phyloP scores from a whole-genome alignment of 2,329 filamentous ascomycete genomes.

The Tolypocladium sp. region DNA sequence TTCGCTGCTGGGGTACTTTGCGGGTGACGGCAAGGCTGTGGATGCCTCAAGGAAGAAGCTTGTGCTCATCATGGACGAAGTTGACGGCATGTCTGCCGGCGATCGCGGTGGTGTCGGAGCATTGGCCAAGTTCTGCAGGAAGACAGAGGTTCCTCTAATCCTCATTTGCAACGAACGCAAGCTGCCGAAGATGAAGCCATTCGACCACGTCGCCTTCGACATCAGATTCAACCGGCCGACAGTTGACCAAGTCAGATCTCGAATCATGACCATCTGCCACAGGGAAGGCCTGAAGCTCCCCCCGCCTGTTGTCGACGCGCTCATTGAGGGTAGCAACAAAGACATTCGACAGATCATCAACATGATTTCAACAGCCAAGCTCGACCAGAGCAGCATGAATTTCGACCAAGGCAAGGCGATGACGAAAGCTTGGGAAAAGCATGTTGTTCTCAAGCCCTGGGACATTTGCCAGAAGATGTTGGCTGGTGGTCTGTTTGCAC shows the following conservation, averaged over 20 bases:
- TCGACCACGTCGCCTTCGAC: slow-evolving; percentile 78
- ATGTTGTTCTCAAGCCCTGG: slow-evolving; percentile 94
- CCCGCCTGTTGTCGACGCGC: slow-evolving; percentile 72
- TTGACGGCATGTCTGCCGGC: slow-evolving; percentile 96
- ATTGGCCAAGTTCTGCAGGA: slow-evolving; percentile 88
- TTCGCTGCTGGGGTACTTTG: slow-evolving; percentile 84
- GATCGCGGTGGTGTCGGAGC: slow-evolving; percentile 94
- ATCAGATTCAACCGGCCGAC: slow-evolving; percentile 83
- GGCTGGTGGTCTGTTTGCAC: slow-evolving; percentile 74
- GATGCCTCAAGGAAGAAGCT: slow-evolving; percentile 82
- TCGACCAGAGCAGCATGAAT: slow-evolving; percentile 72
- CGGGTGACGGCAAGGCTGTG: slow-evolving; percentile 71
- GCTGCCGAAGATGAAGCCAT: slow-evolving; percentile 96
- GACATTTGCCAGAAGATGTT: slow-evolving; percentile 94
- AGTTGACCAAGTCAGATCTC: slow-evolving; percentile 79
- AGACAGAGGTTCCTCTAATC: slow-evolving; percentile 89
- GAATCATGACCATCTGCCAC: slow-evolving; percentile 92
- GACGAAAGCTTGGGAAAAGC: slow-evolving; percentile 98
- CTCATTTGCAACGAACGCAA: slow-evolving; percentile 95
- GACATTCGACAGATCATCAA: slow-evolving; percentile 98
- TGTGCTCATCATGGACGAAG: slow-evolving; percentile 96
- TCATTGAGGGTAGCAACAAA: slow-evolving; percentile 91
- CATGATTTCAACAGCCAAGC: slow-evolving; percentile 90
- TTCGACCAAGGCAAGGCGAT: slow-evolving; percentile 85
- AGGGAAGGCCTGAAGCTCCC: slow-evolving; percentile 85